phyloP scores from a whole-genome alignment of 1,139 yeast species.

The Nakaseomyces sp. region DNA sequence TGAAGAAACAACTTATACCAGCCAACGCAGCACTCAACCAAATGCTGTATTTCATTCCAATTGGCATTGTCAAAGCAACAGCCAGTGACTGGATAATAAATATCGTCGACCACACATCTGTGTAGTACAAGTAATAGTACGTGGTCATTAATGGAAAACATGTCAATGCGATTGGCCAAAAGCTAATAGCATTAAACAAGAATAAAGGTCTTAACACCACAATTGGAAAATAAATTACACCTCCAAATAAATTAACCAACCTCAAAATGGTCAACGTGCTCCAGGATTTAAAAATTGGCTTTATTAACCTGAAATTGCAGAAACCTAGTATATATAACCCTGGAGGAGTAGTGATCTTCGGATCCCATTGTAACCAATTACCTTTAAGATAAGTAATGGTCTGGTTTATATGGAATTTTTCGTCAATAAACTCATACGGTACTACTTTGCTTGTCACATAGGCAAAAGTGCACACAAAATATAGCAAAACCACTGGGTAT shows the following conservation, averaged over 20 bases:
- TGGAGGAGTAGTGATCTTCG: slow-evolving; percentile 94
- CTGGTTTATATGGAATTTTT: slow-evolving; percentile 77
- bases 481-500: slow-evolving; percentile 22
- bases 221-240: slow-evolving; percentile 45
- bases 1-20: slow-evolving; percentile 54
- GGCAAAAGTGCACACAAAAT: slow-evolving; percentile 20
- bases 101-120: slow-evolving; percentile 87
- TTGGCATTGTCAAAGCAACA: slow-evolving; percentile 32
- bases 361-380: slow-evolving; percentile 63
- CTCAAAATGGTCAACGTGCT: slow-evolving; percentile 42
- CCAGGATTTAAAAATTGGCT: slow-evolving; percentile 24
- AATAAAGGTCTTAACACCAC: slow-evolving; percentile 32
- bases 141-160: slow-evolving; percentile 65
- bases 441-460: slow-evolving; percentile 20
- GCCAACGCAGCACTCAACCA: slow-evolving; percentile 41
- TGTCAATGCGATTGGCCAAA: slow-evolving; percentile 43
- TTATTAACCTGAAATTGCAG: slow-evolving; percentile 33
- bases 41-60: slow-evolving; percentile 30
- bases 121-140: slow-evolving; percentile 72
- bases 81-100: slow-evolving; percentile 47
- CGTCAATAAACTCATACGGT: slow-evolving; percentile 45
- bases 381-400: slow-evolving; percentile 58
- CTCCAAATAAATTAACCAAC: slow-evolving; percentile 56
- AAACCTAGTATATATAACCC: slow-evolving; percentile 71
- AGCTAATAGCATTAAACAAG: slow-evolving; percentile 35